Base-by-base conservation (phyloP, 371 early-diverging fungal genomes). In the Mortierella sp. region DNA sequence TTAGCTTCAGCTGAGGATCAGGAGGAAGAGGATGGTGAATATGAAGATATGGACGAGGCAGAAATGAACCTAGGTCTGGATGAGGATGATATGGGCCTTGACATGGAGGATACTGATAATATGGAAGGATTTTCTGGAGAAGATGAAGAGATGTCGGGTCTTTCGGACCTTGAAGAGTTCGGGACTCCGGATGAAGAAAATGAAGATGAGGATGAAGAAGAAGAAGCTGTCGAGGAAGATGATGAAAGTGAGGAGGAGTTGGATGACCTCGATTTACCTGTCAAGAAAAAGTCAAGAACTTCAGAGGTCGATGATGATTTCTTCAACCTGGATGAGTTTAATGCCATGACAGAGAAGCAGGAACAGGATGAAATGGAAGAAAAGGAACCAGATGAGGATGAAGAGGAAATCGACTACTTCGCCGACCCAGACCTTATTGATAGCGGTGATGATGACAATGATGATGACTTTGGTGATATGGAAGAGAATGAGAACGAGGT, bases 271-370 rank as follows among this genome's bases (percentile, higher is more conserved):
- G 81, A 75, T n/a, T 35, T 75, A 58, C 81, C 81, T n/a, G 71
- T 70, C 74, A 78, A 61, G 64, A 76, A 69, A 47, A 82, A 67
- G 75, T 60, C 57, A 22, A 75, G 42, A 68, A 72, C 57, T 23
- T 88, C 89, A 10, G 91, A 89, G 70, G 87, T 92, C 0, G 90
- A 92, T 60, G 92, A 92, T 68, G 89, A 89, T 17, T 92, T 92
- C 57, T 92, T 92, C 70, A 86, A 88, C 58, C 65, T 92, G 53
- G 86, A 86, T 0, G 85, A 86, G 61, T 90, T 90, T 70, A 90
- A 90, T 59, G 83, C 86, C 45, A 86, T 89, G 88, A 88, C 90
- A 8, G 90, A 90, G 64, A 85, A 89, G 71, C 88, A 88, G 72
- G 90, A 90, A 71, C 84, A 84, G 57, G 76, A 85, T 29, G 88